Evolutionary conservation across 495 filamentous ascomycete genomes (phyloP).

Genomic region (Filosporella fistucella): DNA sequence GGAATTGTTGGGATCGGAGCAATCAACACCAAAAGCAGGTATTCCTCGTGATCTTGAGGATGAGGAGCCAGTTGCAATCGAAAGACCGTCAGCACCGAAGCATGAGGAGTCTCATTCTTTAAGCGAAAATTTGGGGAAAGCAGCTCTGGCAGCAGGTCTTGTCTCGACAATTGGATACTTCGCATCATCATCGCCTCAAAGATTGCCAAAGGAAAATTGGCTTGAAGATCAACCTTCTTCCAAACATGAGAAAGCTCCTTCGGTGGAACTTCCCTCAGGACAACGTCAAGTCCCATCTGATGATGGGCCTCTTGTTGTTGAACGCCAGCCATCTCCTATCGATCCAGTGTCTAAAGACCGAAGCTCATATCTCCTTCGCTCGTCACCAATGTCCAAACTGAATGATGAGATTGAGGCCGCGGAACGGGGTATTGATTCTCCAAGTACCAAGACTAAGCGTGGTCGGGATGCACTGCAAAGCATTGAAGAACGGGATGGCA

Average conservation of each 20-base stretch:
- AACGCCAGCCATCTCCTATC: conserved; percentile 18
- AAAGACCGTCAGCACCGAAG: background rate
- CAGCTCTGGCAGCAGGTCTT: background rate
- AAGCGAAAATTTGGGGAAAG: background rate
- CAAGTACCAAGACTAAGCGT: conserved; percentile 5
- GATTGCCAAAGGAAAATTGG: background rate
- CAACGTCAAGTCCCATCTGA: no score
- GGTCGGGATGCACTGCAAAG: conserved; percentile 8
- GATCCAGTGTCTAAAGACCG: conserved; percentile 25
- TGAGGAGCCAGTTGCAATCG: background rate
- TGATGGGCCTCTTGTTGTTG: conserved; percentile 6
- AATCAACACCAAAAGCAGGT: conserved; percentile 31
- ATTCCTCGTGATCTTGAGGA: conserved; percentile 2
- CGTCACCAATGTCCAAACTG: conserved; percentile 26
- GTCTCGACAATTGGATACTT: background rate
- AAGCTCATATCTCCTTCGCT: conserved; percentile 28
- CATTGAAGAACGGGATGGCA: conserved; percentile 12
- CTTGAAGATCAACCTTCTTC: background rate
- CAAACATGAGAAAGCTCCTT: no score
- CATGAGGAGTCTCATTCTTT: background rate
- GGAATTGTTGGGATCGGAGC: conserved; percentile 27
- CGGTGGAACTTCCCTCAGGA: background rate
- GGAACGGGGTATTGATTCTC: conserved; percentile 4
- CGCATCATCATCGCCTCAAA: background rate
- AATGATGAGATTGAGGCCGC: conserved; percentile 18